A percentile compares a stretch with the other conserved stretches of the same genome.
These are phyloP conservation scores for Chloromonas sp. DNA, from an alignment of 163 green algal species.

Conservation along the genomic window DNA sequence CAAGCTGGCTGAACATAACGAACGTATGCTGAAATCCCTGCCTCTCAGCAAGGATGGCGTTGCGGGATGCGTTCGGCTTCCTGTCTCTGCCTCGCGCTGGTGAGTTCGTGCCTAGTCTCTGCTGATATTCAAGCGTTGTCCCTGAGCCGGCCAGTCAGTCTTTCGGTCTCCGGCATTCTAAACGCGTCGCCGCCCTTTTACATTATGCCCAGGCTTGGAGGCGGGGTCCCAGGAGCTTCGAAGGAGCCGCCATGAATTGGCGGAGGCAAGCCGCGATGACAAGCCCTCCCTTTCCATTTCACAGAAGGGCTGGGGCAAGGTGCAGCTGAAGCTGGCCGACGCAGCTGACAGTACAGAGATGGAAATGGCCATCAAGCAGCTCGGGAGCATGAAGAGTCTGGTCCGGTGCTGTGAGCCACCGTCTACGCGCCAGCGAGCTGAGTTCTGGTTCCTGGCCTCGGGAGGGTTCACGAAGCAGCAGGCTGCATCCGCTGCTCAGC, in stretches of 20 bases:
- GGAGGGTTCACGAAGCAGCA: not conserved
- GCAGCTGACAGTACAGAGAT: no score
- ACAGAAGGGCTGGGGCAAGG: no score
- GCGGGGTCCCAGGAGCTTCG: no score
- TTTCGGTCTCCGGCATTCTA: no score
- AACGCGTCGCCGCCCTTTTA: not conserved
- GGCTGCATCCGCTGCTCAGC: not conserved
- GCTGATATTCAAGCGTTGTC: not conserved
- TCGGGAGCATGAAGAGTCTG: not conserved
- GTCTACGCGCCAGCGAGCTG: not conserved
- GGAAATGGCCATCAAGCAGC: no score
- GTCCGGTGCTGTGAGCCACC: not conserved
- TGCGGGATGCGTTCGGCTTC: not conserved
- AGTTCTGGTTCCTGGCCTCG: not conserved
- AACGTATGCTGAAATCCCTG: not conserved
- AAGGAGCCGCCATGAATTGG: not conserved
- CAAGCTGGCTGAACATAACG: no score
- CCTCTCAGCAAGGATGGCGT: not conserved
- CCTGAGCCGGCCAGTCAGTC: no score
- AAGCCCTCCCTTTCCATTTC: no score
- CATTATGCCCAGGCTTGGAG: not conserved
- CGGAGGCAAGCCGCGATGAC: not conserved
- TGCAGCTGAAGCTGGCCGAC: no score
- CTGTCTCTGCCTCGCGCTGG: not conserved
- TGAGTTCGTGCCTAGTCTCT: not conserved